Percentiles rank a stretch among this genome's conserved stretches.
Evolutionary conservation across 805 yeast genomes (phyloP).

Genomic region (Candida takata): DNA sequence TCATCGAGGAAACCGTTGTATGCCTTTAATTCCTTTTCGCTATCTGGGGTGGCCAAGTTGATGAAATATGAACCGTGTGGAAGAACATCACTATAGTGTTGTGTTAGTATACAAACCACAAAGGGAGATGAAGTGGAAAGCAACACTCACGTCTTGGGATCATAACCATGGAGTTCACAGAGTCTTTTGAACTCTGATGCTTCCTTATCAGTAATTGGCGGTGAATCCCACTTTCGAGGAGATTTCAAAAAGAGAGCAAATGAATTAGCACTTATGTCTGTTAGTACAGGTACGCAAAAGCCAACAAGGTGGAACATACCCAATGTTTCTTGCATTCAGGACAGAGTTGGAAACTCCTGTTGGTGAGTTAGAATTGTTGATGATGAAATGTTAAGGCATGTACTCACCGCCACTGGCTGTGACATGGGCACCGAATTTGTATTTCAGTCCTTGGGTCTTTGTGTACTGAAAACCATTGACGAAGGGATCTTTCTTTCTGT

Average conservation of each 20-base stretch:
- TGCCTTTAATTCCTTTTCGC: constrained; percentile 69
- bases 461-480: constrained; percentile 26
- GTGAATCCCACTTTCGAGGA: constrained; percentile 88
- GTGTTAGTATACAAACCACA: constrained; percentile 2
- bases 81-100: constrained; percentile 46
- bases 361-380: too few species aligned
- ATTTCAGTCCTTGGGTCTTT: constrained; percentile 36
- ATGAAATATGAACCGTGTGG: constrained; percentile 96
- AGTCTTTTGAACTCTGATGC: constrained; percentile 54
- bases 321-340: constrained; percentile 45
- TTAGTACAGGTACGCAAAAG: background rate
- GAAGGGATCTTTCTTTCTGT: constrained; percentile 15
- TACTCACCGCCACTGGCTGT: constrained; percentile 65
- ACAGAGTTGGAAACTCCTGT: constrained; percentile 62
- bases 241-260: constrained; percentile 89
- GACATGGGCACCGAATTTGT: constrained; percentile 86
- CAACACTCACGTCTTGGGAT: constrained; percentile 45
- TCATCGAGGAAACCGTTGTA: constrained; percentile 80
- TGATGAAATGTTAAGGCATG: too few species aligned
- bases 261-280: constrained; percentile 52
- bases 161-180: constrained; percentile 58
- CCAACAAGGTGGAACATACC: constrained; percentile 24
- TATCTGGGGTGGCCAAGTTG: constrained; percentile 86
- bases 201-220: constrained; percentile 63
- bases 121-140: background rate